Evolutionary conservation across 192 early-diverging fungal species (phyloP), one percentile per base, ranked within the genome.

Genomic region (Linnemannia exigua): DNA sequence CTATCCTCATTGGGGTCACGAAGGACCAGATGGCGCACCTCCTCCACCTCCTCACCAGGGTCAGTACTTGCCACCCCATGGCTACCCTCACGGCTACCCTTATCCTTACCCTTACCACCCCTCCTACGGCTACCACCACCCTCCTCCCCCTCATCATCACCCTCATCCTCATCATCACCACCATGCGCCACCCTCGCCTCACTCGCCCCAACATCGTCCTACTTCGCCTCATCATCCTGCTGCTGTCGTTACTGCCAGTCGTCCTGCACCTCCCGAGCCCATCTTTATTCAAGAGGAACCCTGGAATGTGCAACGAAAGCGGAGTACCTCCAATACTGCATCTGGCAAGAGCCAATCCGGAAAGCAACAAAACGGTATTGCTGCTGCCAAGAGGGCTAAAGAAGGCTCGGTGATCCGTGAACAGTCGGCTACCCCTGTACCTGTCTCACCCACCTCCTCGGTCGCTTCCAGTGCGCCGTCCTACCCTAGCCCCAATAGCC

Each of bases 201-300:
- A 79, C 12, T 52, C 76, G 36, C 9, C 70, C 15, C 76, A 78
- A 33, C 67, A 67, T 33, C 46, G 28, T 9, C 48, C 70, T 25
- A 38, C 82, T 14, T 70, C 77, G 35, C 54, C 44, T 1, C 71
- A 72, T 16, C 70, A 50, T 16, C 37, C 52, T 1, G 22, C 46
- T 36, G 46, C 46, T n/a, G 68, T 15, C 17, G 37, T 36, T 17
- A 37, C 66, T 50, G 46, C 61, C n/a, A n/a, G n/a, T 11, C 37
- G 48, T 37, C 48, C 76, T 31, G 35, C 19, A 0, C 81, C 73
- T 36, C 83, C 83, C 3, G 83, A 85, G 77, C 83, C 83, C 16
- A 85, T 85, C 73, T 85, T 85, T 76, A 85, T 85, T 54, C 83
- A 85, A 61, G 83, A 85, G 33, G 83, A 85, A 37, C 83, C 83